Percentiles rank a stretch among this genome's conserved stretches.
Conservation (phyloP, 768 basidiomycete genomes). For the Leccinum sublutescens region DNA sequence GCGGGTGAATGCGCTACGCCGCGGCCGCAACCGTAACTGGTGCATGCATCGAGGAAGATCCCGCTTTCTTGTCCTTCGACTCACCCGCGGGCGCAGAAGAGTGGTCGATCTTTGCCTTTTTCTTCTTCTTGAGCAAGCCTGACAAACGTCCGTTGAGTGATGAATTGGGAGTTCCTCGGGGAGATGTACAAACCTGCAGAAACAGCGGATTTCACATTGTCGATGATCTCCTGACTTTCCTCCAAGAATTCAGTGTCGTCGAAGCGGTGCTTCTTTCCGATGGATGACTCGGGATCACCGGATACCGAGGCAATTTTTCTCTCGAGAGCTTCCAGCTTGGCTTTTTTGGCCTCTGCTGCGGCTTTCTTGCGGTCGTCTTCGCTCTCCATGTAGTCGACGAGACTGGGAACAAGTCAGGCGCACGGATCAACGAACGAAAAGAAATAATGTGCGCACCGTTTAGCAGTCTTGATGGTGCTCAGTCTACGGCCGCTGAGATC, state of each 20-base stretch:
- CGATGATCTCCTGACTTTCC: slow-evolving; percentile 86
- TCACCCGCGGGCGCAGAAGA: slow-evolving; percentile 20
- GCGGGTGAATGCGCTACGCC: slow-evolving; percentile 9
- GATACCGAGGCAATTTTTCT: slow-evolving; percentile 55
- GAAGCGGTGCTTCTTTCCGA: slow-evolving; percentile 83
- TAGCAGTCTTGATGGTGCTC: slow-evolving; percentile 94
- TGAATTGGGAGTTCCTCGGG: neutral
- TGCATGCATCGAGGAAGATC: neutral
- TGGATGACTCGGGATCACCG: slow-evolving; percentile 43
- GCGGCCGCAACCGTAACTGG: slow-evolving; percentile 17
- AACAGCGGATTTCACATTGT: slow-evolving; percentile 89
- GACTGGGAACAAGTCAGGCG: slow-evolving; percentile 38
- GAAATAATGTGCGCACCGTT: slow-evolving; percentile 58
- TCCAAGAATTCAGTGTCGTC: slow-evolving; percentile 93
- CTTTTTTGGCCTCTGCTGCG: slow-evolving; percentile 70
- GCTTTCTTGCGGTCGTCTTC: slow-evolving; percentile 82
- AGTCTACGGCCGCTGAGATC: slow-evolving; percentile 88
- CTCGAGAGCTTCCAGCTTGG: slow-evolving; percentile 84
- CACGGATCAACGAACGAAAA: neutral
- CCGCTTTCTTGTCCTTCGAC: slow-evolving; percentile 2
- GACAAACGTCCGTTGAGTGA: slow-evolving; percentile 21
- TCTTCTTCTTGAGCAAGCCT: slow-evolving; percentile 76
- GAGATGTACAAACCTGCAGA: slow-evolving; percentile 56
- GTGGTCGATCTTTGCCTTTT: slow-evolving; percentile 55
- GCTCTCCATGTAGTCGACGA: slow-evolving; percentile 82